phyloP scores from a whole-genome alignment of 768 basidiomycete species.

The Suillus weaverae region DNA sequence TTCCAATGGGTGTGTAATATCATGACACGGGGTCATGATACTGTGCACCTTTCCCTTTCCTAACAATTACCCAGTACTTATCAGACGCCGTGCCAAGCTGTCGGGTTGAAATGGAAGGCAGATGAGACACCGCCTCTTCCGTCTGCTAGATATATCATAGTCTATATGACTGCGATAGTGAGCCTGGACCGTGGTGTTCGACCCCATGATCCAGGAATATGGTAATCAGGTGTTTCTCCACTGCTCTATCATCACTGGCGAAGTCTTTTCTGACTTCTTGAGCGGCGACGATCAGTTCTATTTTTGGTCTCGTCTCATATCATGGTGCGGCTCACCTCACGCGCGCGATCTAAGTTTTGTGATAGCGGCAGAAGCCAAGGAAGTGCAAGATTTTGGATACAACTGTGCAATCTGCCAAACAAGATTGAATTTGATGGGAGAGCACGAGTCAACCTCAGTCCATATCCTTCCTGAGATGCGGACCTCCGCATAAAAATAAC shows the following conservation, averaged over 20 bases:
- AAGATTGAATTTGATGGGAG: conserved; percentile 10
- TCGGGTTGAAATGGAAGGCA: neutral
- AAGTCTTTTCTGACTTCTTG: conserved; percentile 19
- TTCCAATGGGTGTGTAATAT: neutral
- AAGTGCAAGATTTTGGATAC: conserved; percentile 7
- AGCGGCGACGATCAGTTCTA: conserved; percentile 25
- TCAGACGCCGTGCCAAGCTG: neutral
- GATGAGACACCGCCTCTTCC: conserved; percentile 51
- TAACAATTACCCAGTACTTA: neutral
- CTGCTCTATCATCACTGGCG: conserved; percentile 21
- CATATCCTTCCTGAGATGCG: conserved; percentile 86
- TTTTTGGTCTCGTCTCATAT: conserved; percentile 32
- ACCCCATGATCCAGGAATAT: conserved; percentile 17
- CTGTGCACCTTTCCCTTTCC: neutral
- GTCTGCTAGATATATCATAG: conserved; percentile 7
- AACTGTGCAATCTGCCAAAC: conserved; percentile 46
- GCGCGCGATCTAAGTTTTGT: conserved; percentile 28
- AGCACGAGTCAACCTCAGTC: neutral
- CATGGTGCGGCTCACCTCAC: conserved; percentile 34
- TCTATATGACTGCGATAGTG: conserved; percentile 22
- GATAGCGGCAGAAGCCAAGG: conserved; percentile 19
- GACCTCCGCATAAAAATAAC: conserved; percentile 94
- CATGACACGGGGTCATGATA: neutral
- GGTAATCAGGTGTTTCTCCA: conserved; percentile 16
- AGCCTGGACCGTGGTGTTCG: conserved; percentile 27